phyloP scores from a whole-genome alignment of 2,329 filamentous ascomycete genomes.

The Colletotrichum sp. region DNA sequence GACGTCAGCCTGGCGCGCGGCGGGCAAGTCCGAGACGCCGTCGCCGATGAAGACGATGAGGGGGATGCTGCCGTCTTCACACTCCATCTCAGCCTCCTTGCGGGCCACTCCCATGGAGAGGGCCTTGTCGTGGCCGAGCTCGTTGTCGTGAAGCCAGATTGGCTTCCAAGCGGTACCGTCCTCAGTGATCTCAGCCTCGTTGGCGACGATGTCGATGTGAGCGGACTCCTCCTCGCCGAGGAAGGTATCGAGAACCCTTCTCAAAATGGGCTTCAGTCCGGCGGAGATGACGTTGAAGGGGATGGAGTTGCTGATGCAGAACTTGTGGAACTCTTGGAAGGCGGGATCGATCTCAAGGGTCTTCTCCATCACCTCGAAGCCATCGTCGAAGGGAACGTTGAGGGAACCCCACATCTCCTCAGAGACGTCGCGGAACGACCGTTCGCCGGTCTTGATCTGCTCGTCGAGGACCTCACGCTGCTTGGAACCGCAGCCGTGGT shows the following conservation, averaged over 20 bases:
- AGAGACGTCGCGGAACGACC: conserved; percentile 72
- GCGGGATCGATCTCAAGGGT: conserved; percentile 67
- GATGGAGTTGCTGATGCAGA: conserved; percentile 66
- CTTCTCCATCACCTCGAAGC: conserved; percentile 68
- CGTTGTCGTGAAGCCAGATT: conserved; percentile 69
- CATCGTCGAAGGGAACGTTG: conserved; percentile 70
- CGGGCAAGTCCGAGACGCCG: conserved; percentile 70
- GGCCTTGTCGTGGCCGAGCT: conserved; percentile 72
- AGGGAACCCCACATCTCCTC: conserved; percentile 76
- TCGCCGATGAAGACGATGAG: conserved; percentile 75
- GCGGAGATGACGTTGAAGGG: conserved; percentile 75
- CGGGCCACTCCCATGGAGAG: conserved; percentile 67
- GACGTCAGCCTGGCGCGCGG: conserved; percentile 69
- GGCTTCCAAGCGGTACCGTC: conserved; percentile 69
- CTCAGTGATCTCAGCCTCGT: conserved; percentile 64
- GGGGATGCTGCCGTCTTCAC: conserved; percentile 66
- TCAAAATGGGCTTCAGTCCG: conserved; percentile 68
- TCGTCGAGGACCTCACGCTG: conserved; percentile 62
- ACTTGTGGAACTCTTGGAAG: conserved; percentile 68
- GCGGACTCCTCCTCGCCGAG: conserved; percentile 64
- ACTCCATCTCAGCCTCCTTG: conserved; percentile 54
- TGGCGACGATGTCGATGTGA: conserved; percentile 71
- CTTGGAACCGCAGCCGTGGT: conserved; percentile 65
- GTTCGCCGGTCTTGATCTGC: conserved; percentile 69
- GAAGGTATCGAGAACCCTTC: conserved; percentile 67